Evolutionary conservation across 768 basidiomycete genomes (phyloP), one percentile per base, ranked within the genome.

Genomic region (Hygrophoropsis aurantiaca): DNA sequence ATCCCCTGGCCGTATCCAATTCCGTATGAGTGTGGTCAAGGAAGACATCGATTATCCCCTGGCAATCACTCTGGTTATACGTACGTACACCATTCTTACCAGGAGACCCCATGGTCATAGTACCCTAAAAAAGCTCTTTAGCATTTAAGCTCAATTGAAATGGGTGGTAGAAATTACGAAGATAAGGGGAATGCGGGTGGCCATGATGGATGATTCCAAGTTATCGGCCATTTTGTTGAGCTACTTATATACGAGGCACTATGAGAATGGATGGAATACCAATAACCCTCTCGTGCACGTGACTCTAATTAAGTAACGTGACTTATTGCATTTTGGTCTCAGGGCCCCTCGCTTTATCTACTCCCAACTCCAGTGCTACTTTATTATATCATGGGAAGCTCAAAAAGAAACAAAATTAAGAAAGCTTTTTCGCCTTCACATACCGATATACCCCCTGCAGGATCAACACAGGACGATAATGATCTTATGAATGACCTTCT

Each of bases 401-500:
- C 75, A 47, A 89, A 82, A 63, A 74, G 69, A 61, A 79, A 74
- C 55, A 84, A 81, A 64, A 50, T 70, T 39, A 81, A 80, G 67
- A 80, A 82, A 61, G 49, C 57, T 19, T 20, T 69, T 38, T 58
- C 73, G 13, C 53, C 66, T 6, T 36, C 66, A 1, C 44, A 53
- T 11, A 35, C 58, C 20, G 37, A 44, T 11, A 13, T 52, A 3
- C 53, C 65, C 19, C 56, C 63, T 7, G 60, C 62, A 13, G 49
- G 63, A 1, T 62, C 70, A 24, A 56, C 68, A 1, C 50, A 53
- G 16, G 74, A 77, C 35, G 79, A 85, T 46, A 78, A 81, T 37
- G 76, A 77, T 9, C 73, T 92, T 39, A 73, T 92, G 71, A 78
- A 90, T 53, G 84, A 89, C 56, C 78, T 94, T 1, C 65, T 93